Percentiles rank a stretch among this genome's conserved stretches.
Evolutionary conservation across 805 yeast genomes (phyloP).

Genomic region (Wickerhamiella spandovensis): DNA sequence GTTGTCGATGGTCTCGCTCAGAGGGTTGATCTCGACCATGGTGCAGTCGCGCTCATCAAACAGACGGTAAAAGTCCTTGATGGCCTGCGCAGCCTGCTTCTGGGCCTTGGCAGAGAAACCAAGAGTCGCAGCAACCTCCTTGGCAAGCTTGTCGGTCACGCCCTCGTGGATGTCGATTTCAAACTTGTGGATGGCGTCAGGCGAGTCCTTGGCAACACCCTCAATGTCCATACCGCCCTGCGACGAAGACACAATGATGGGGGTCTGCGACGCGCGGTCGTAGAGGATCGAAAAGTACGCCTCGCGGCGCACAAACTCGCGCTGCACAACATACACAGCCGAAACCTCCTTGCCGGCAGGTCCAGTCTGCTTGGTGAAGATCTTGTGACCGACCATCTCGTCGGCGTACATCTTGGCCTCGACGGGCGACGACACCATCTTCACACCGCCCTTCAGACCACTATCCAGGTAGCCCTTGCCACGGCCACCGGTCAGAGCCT

Average conservation of each 20-base stretch:
- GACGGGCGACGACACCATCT: slow-evolving; percentile 69
- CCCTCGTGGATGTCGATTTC: slow-evolving; percentile 66
- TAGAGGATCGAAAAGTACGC: slow-evolving; percentile 88
- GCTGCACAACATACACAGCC: slow-evolving; percentile 90
- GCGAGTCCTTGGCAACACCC: slow-evolving; percentile 88
- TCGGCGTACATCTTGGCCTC: slow-evolving; percentile 77
- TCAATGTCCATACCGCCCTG: slow-evolving; percentile 99
- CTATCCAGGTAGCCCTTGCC: slow-evolving; percentile 97
- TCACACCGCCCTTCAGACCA: slow-evolving; percentile 94
- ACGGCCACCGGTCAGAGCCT: slow-evolving; percentile 98
- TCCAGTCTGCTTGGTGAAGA: slow-evolving; percentile 97
- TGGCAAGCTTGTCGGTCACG: slow-evolving; percentile 64
- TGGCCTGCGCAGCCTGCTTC: slow-evolving; percentile 76
- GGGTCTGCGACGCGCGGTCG: slow-evolving; percentile 85
- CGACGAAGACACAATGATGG: slow-evolving; percentile 87
- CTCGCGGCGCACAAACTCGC: slow-evolving; percentile 87
- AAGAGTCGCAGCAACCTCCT: slow-evolving; percentile 60
- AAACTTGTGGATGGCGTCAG: slow-evolving; percentile 83
- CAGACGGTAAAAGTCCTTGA: slow-evolving; percentile 77
- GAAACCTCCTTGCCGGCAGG: slow-evolving; percentile 94
- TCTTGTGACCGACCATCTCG: slow-evolving; percentile 83
- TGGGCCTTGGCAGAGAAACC: slow-evolving; percentile 70
- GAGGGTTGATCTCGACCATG: slow-evolving; percentile 97
- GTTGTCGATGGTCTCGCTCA: slow-evolving; percentile 83
- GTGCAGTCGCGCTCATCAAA: slow-evolving; percentile 90